Conservation (phyloP, 257 asterid genomes). For the Hygrophila difformis region DNA sequence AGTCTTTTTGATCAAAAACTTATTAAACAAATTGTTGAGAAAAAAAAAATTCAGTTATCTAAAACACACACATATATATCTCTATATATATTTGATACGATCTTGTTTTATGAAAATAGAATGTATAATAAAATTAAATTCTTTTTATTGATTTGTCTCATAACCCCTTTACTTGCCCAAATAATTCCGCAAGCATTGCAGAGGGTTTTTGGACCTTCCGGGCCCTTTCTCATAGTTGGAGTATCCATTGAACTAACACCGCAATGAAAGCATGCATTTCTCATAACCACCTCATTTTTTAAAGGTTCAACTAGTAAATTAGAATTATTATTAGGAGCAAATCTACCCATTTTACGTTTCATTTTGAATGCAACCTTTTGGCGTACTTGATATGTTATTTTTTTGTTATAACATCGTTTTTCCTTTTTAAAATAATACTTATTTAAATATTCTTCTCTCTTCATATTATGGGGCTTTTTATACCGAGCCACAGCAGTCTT, state of each 20-base stretch:
- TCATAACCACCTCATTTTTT: background rate
- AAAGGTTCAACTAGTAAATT: background rate
- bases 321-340: constrained; percentile 3
- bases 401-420: constrained; percentile 18
- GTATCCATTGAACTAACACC: constrained; percentile 13
- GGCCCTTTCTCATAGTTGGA: constrained; percentile 31
- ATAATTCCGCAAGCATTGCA: constrained; percentile 30
- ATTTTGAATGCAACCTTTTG: constrained; percentile 11
- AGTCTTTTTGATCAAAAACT: too few relatives aligned
- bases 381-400: constrained; percentile 12
- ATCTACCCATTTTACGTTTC: constrained; percentile 15
- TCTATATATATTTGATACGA: too few relatives aligned
- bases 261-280: constrained; percentile 15
- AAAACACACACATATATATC: too few relatives aligned
- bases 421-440: constrained; percentile 14
- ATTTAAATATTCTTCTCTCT: constrained; percentile 13
- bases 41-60: too few relatives aligned
- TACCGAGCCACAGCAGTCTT: too few relatives aligned
- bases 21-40: too few relatives aligned
- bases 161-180: constrained; percentile 13
- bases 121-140: too few relatives aligned
- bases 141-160: constrained; percentile 3
- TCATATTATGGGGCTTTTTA: background rate
- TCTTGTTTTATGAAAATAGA: too few relatives aligned
- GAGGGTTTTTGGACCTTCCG: constrained; percentile 8